phyloP scores from a whole-genome alignment of 805 yeast genomes.

The Yarrowia sp. region DNA sequence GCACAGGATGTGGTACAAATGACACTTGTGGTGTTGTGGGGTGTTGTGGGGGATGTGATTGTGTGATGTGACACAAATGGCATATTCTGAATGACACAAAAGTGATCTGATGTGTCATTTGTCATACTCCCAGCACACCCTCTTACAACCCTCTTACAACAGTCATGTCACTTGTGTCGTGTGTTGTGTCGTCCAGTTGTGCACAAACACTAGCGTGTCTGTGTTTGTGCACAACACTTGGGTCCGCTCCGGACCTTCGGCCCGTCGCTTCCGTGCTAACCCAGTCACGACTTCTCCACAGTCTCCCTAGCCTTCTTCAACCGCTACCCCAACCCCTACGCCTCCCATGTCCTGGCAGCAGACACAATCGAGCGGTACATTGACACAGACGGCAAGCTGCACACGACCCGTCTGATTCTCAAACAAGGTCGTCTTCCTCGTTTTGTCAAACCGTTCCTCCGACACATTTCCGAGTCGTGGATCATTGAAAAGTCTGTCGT shows the following conservation, averaged over 20 bases:
- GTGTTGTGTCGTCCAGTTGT: no score
- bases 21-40: no score
- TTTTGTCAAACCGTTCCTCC: constrained; percentile 74
- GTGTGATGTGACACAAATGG: no score
- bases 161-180: no score
- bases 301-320: constrained; percentile 75
- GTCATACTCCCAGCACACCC: no score
- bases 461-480: constrained; percentile 70
- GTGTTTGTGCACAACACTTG: no score
- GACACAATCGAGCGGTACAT: constrained; percentile 68
- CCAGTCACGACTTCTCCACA: constrained; percentile 56
- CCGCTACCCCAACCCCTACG: constrained; percentile 72
- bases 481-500: constrained; percentile 75
- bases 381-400: constrained; percentile 61
- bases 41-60: no score
- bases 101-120: no score
- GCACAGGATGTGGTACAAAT: no score
- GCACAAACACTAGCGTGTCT: no score
- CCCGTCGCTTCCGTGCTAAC: neutral
- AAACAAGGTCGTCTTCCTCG: constrained; percentile 79
- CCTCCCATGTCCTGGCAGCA: constrained; percentile 77
- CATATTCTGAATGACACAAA: no score
- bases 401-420: constrained; percentile 68
- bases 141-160: no score
- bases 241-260: neutral